Base-by-base conservation (phyloP, 139 green algal species). In the Monoraphidium neglectum region DNA sequence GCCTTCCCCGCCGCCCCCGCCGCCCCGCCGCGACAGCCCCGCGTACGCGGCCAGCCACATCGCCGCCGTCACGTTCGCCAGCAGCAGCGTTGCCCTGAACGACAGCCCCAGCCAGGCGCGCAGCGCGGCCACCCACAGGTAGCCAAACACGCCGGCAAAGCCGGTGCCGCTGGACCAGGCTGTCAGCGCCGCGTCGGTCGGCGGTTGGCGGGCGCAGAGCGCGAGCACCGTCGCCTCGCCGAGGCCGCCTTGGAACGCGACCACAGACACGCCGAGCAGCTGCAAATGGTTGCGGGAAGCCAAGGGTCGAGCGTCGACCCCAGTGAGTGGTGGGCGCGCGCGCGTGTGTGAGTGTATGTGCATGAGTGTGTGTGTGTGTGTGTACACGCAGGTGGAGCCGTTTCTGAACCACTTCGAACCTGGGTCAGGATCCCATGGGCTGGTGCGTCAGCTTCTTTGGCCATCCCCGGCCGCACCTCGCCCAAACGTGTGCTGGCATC, bases 131-230 rank as follows among this genome's bases (percentile, higher is more conserved):
- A 90, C 85, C 87, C 87, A 90, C 43, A 69, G 62, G 77, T 93
- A 93, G 16, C 89, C 89, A 70, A 76, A 70, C 33, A 93, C 77
- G 15, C 89, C 89, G 69, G 82, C 82, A 84, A 84, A 84, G 33
- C 82, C 82, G 8, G 74, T 82, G n/a, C 69, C 59, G 12, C 51
- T 72, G 13, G 68, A 82, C 68, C 68, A 80, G 5, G 67, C 76
- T 47, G 67, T 76, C 18, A 81, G 67, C 24, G 76, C 57, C 68
- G 76, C 28, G 32, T 76, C 35, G 57, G 18, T 53, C 8, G 61
- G 23, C 28, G 76, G 76, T 40, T 77, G 90, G 4, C 82, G 66
- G 13, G 81, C 65, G 35, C 70, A 86, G 68, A 93, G 72, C 3
- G 81, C 87, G 36, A 93, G 81, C 59, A 70, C 84, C 0, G 77